These are phyloP conservation scores for Fusarium circinatum DNA, from an alignment of 2,329 filamentous ascomycete genomes.

Conservation along the genomic window DNA sequence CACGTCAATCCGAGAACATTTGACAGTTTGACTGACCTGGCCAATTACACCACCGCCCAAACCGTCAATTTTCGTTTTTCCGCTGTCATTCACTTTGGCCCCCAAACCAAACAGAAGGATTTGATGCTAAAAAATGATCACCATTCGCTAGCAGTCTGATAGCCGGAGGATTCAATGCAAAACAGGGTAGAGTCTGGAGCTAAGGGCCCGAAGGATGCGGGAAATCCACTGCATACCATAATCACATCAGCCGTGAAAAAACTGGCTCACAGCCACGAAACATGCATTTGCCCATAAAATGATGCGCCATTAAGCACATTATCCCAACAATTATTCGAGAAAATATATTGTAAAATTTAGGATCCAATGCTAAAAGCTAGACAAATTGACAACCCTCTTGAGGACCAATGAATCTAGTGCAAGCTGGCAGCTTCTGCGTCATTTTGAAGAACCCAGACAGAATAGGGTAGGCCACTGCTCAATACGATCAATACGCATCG, in stretches of 20 bases:
- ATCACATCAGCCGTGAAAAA: not conserved
- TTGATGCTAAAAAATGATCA: not conserved
- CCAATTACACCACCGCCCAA: not conserved
- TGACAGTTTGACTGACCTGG: too few relatives aligned
- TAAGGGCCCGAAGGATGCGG: not conserved
- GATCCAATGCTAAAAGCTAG: not conserved
- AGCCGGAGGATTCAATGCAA: not conserved
- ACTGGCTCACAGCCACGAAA: not conserved
- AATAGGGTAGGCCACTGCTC: not conserved
- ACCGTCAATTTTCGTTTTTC: not conserved
- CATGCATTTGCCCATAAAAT: not conserved
- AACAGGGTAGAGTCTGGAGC: not conserved
- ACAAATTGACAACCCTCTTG: rapidly evolving
- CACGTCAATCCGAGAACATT: not conserved
- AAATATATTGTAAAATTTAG: not conserved
- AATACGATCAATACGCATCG: not conserved
- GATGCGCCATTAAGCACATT: not conserved
- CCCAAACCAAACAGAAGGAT: not conserved
- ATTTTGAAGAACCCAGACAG: not conserved
- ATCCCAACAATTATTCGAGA: not conserved
- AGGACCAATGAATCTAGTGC: too few relatives aligned
- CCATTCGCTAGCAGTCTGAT: not conserved
- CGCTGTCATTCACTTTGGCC: not conserved
- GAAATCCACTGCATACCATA: not conserved
- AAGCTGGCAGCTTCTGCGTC: not conserved